Evolutionary conservation across 345 rosid species (phyloP).

Genomic region (Iberis pinnata): DNA sequence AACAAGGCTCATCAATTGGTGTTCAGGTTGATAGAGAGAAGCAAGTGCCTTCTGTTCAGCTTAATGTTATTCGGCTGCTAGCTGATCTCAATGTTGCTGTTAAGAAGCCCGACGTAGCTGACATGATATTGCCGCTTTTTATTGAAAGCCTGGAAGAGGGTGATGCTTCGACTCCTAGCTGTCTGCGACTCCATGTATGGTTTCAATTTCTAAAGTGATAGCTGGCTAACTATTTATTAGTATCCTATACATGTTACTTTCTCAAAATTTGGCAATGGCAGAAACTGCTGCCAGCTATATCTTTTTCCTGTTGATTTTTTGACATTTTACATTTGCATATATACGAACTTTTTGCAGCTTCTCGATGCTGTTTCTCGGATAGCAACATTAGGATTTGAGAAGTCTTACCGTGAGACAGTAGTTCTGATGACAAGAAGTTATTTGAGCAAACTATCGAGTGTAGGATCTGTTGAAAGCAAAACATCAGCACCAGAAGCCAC

Average conservation of each 20-base stretch:
- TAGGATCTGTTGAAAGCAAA: conserved; percentile 86
- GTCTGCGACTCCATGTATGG: conserved; percentile 82
- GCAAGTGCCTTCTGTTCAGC: conserved; percentile 75
- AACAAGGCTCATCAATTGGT: conserved; percentile 30
- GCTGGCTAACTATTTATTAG: conserved; percentile 21
- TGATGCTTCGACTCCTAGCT: conserved; percentile 84
- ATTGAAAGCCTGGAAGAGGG: conserved; percentile 98
- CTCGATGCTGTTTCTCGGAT: conserved; percentile 96
- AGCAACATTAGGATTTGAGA: conserved; percentile 97
- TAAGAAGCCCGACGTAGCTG: conserved; percentile 88
- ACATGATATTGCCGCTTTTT: conserved; percentile 95
- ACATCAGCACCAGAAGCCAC: conserved; percentile 82
- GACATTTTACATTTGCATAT: conserved; percentile 27
- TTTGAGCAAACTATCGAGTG: conserved; percentile 62
- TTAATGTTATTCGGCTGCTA: conserved; percentile 76
- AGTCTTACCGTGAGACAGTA: conserved; percentile 95
- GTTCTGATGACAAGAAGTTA: conserved; percentile 95
- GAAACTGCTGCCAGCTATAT: conserved; percentile 14
- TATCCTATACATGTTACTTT: conserved; percentile 8
- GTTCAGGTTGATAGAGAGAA: conserved; percentile 79
- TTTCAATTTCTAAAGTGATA: conserved; percentile 29
- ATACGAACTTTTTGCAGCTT: conserved; percentile 53
- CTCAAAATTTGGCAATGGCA: conserved; percentile 14
- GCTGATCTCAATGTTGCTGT: conserved; percentile 92
- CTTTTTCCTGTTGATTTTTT: conserved; percentile 23